Evolutionary conservation across 73 alveolate species (phyloP).

Genomic region (Blepharisma japonicum): DNA sequence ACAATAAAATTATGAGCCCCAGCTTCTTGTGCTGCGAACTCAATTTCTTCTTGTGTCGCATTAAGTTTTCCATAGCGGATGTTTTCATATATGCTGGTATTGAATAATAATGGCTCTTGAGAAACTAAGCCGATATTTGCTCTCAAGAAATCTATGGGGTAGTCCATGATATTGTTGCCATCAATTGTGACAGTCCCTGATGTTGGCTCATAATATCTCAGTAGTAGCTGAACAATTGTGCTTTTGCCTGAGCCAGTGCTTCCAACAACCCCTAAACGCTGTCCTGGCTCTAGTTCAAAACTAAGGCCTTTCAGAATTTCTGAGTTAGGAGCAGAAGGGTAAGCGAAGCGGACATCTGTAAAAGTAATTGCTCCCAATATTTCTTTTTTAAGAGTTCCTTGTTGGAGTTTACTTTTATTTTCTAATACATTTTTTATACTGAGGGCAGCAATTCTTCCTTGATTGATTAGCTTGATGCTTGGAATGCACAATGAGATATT

Average conservation of each 20-base stretch:
- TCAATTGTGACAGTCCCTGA: conserved; percentile 55
- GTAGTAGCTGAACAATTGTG: conserved; percentile 84
- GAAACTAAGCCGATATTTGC: conserved; percentile 49
- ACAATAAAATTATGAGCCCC: neutral
- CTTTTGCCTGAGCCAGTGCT: conserved; percentile 78
- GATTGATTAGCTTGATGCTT: neutral
- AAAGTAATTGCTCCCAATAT: conserved; percentile 61
- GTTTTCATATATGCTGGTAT: conserved; percentile 62
- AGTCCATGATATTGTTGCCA: neutral
- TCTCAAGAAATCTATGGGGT: conserved; percentile 29
- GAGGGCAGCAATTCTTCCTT: neutral
- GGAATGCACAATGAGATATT: neutral
- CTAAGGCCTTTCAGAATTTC: conserved; percentile 49
- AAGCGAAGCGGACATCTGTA: conserved; percentile 64
- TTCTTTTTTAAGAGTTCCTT: conserved; percentile 5
- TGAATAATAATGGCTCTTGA: conserved; percentile 83
- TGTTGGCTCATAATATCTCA: conserved; percentile 92
- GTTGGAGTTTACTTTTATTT: conserved; percentile 32
- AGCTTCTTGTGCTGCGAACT: conserved; percentile 67
- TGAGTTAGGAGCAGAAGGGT: conserved; percentile 48
- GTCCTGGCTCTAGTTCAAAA: conserved; percentile 41
- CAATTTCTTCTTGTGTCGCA: conserved; percentile 68
- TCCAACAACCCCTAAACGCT: conserved; percentile 64
- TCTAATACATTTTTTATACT: conserved; percentile 35
- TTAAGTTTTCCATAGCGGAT: conserved; percentile 52